A percentile compares a stretch with the other conserved stretches of the same genome.
phyloP scores from a whole-genome alignment of 2,329 filamentous ascomycete species.

The Escovopsis sp. region DNA sequence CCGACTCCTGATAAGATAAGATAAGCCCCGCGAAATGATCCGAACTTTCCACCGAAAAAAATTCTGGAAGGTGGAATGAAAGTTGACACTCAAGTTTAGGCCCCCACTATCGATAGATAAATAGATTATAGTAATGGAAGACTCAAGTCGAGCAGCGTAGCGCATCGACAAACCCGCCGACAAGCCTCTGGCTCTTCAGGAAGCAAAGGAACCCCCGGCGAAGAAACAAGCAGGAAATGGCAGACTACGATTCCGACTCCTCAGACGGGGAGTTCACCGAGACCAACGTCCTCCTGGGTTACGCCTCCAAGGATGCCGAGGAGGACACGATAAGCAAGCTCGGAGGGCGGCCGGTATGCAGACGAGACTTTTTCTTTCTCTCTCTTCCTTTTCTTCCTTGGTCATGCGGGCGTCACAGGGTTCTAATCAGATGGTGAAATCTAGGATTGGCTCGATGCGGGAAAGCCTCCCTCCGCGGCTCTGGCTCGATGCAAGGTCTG shows the following conservation, averaged over 20 bases:
- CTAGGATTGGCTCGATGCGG: slow-evolving; percentile 72
- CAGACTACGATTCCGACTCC: slow-evolving; percentile 77
- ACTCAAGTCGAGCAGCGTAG: no score
- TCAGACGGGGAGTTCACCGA: slow-evolving; percentile 57
- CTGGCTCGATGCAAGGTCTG: slow-evolving; percentile 80
- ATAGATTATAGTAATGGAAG: not conserved
- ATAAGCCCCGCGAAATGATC: slow-evolving; percentile 18
- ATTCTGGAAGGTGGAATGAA: slow-evolving; percentile 14
- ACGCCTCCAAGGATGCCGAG: slow-evolving; percentile 63
- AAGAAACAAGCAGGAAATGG: slow-evolving; percentile 32
- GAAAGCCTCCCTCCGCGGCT: slow-evolving; percentile 54
- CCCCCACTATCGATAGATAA: slow-evolving; percentile 17
- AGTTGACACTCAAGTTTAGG: no score
- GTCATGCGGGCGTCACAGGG: not conserved
- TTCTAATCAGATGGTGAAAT: not conserved
- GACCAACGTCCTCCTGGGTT: slow-evolving; percentile 83
- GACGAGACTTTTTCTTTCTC: not conserved
- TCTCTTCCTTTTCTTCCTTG: not conserved
- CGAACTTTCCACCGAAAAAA: slow-evolving; percentile 17
- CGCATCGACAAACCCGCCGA: not conserved
- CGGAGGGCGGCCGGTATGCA: slow-evolving; percentile 69
- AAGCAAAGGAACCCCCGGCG: slow-evolving; percentile 5
- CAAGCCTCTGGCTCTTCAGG: slow-evolving; percentile 3
- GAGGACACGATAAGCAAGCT: slow-evolving; percentile 79
- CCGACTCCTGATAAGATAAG: not conserved